These are phyloP conservation scores for Cymbopogon citratus DNA, from an alignment of 176 grass and related monocot genomes.

Conservation along the genomic window DNA sequence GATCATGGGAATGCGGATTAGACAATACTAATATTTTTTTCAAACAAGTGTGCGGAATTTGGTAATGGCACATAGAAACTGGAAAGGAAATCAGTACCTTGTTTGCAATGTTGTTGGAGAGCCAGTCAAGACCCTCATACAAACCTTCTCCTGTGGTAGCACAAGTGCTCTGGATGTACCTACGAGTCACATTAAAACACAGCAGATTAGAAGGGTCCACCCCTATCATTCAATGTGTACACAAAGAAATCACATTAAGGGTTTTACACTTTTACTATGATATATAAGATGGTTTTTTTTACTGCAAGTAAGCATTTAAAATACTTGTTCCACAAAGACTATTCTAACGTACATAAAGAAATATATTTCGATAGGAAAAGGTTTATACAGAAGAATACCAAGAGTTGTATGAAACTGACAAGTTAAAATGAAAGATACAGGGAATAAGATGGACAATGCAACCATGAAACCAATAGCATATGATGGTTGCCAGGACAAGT, in stretches of 20 bases:
- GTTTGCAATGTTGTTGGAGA: constrained; percentile 69
- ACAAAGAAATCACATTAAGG: neutral
- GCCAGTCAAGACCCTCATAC: constrained; percentile 71
- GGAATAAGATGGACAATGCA: neutral
- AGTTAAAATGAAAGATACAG: neutral
- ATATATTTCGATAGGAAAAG: neutral
- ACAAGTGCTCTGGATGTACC: constrained; percentile 73
- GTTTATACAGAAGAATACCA: neutral
- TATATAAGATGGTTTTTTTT: neutral
- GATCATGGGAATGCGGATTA: too few species aligned
- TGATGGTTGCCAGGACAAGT: neutral
- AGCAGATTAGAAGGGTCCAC: too few species aligned
- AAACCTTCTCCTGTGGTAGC: constrained; percentile 69
- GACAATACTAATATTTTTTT: too few species aligned
- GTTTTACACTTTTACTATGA: neutral
- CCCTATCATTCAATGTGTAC: too few species aligned
- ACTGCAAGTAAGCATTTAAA: neutral
- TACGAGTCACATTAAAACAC: neutral
- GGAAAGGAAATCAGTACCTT: constrained; percentile 38
- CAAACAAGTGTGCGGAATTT: neutral
- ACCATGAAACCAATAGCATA: neutral
- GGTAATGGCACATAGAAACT: neutral
- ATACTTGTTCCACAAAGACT: neutral
- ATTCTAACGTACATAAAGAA: neutral
- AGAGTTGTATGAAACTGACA: neutral